Base-by-base conservation (phyloP, 257 asterid species). In the Petunia axillaris region DNA sequence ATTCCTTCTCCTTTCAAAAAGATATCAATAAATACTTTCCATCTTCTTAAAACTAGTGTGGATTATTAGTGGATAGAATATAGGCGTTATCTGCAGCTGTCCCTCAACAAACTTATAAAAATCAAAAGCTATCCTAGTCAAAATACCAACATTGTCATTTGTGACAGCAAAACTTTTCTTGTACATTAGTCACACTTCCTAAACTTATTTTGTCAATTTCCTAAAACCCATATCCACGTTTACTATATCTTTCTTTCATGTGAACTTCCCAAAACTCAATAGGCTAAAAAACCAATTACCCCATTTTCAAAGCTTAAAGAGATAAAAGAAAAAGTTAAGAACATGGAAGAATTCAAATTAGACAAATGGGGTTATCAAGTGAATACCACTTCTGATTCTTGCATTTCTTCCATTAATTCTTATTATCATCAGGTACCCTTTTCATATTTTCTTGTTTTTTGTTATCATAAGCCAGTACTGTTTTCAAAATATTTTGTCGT, bases 341-440 rank as follows among this genome's bases (percentile, higher is more conserved):
- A 55, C 64, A 90, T 86, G 94, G 89, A 46, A 80, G 85, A 59
- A 37, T 78, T 86, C 85, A 90, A 87, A 84, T 25, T 89, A 81
- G 97, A 92, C 80, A 78, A 83, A 82, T 93, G 99, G 98, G 98
- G 97, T 55, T 93, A 95, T 79, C 81, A 88, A 86, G 97, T 95
- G 8, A 88, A 87, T 13, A 93, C 97, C 70, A 80, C 63, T 78
- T 93, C 98, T 3, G 97, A 92, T 79, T 81, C 91, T 68, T 95
- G 97, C 83, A 83, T 95, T 7, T 80, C 91, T 57, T 90, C 97
- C n/a, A 95, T 95, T 84, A 90, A 93, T 80, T 86, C 94, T 48
- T 95, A 92, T 86, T 92, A 95, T 84, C 79, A 84, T 68, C 91
- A 95, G 99, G 98, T 93, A 6, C 55, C 46, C 63, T 50, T 60